Evolutionary conservation across 1,284 basidiomycete genomes (phyloP).

Genomic region (Ustilago cynodontis): DNA sequence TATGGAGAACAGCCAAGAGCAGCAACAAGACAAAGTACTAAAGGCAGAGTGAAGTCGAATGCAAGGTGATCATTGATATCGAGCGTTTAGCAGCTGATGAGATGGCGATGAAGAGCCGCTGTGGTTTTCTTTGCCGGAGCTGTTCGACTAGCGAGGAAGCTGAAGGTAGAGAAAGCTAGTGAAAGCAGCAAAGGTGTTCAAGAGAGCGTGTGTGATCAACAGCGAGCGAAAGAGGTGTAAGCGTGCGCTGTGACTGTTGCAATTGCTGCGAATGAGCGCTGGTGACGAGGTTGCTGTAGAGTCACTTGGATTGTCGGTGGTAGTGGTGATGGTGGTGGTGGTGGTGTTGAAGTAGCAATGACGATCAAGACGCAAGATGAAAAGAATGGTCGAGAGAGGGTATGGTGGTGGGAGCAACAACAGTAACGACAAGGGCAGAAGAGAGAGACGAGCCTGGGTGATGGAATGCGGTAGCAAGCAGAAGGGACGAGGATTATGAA

Average conservation of each 20-base stretch:
- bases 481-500: conserved; percentile 29
- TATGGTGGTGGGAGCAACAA: conserved; percentile 5
- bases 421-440: conserved; percentile 14
- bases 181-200: conserved; percentile 6
- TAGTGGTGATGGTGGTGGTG: not conserved
- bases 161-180: conserved; percentile 1
- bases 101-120: not conserved
- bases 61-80: not conserved
- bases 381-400: conserved; percentile 5
- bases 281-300: not conserved
- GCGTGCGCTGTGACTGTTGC: not conserved
- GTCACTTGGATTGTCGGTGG: too few species aligned
- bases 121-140: not conserved
- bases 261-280: not conserved
- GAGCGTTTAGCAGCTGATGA: not conserved
- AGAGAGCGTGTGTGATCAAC: conserved; percentile 11
- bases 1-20: conserved; percentile 17
- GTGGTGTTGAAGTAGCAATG: not conserved
- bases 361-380: not conserved
- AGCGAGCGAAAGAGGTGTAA: conserved; percentile 1
- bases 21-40: conserved; percentile 4
- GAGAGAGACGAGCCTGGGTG: conserved; percentile 10
- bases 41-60: not conserved
- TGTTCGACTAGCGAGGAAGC: conserved; percentile 2
- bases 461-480: conserved; percentile 13